These are phyloP conservation scores for Colletotrichum neosansevieriae DNA, from an alignment of 2,329 filamentous ascomycete species.

Conservation along the genomic window DNA sequence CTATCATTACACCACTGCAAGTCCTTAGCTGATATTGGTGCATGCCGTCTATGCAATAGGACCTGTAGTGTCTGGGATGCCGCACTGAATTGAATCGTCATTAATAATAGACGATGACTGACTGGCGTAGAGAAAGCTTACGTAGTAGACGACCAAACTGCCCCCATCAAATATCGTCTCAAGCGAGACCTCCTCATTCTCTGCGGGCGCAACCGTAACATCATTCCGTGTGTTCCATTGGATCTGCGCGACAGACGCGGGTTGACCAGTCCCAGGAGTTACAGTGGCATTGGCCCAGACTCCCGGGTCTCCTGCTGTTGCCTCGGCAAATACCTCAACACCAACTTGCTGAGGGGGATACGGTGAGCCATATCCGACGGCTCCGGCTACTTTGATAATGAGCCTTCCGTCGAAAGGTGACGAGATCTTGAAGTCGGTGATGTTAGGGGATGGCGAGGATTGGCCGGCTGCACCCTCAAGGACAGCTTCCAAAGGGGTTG, in stretches of 20 bases:
- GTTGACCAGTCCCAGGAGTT: background rate
- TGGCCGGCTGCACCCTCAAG: background rate
- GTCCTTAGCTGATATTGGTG: too few relatives aligned
- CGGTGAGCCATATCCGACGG: background rate
- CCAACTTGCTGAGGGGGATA: slow-evolving; percentile 25
- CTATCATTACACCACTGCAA: too few relatives aligned
- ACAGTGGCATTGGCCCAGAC: slow-evolving; percentile 28
- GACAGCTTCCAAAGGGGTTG: slow-evolving; percentile 13
- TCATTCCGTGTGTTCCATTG: slow-evolving; percentile 14
- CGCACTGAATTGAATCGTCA: too few relatives aligned
- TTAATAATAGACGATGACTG: too few relatives aligned
- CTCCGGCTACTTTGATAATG: slow-evolving; percentile 21
- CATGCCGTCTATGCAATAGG: too few relatives aligned
- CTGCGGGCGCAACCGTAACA: background rate
- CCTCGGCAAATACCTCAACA: background rate
- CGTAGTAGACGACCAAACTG: slow-evolving; percentile 22
- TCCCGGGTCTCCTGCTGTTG: slow-evolving; percentile 5
- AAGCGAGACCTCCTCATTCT: background rate
- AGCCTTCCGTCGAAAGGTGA: slow-evolving; percentile 15
- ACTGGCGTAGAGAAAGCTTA: background rate
- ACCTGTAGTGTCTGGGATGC: too few relatives aligned
- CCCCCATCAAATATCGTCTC: slow-evolving; percentile 9
- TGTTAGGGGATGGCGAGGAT: background rate
- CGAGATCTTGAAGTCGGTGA: slow-evolving; percentile 20
- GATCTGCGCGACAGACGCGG: background rate